Evolutionary conservation across 1,139 yeast species (phyloP).

Genomic region (Taphrina wiesneri): DNA sequence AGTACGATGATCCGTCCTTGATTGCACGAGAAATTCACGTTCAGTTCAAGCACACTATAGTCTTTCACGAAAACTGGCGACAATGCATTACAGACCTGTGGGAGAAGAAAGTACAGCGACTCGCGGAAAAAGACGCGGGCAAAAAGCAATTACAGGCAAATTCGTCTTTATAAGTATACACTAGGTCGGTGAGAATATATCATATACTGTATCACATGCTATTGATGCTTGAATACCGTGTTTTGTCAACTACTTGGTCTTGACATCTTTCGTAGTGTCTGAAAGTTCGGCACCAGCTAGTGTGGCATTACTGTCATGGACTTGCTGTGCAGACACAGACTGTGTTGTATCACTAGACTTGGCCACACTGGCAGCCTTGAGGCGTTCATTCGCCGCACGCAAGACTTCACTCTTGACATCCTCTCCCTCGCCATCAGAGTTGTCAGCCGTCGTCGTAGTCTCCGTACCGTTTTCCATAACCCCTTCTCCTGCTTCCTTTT

Average conservation of each 20-base stretch:
- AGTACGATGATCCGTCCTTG: slow-evolving; percentile 1
- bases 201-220: neutral
- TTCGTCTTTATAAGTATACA: neutral
- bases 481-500: neutral
- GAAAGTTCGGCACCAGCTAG: neutral
- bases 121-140: neutral
- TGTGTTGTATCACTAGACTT: neutral
- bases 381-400: neutral
- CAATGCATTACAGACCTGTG: neutral
- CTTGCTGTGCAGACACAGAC: slow-evolving; percentile 17
- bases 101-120: neutral
- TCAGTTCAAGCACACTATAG: neutral
- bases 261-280: neutral
- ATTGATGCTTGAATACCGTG: neutral
- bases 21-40: neutral
- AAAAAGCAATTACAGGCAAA: neutral
- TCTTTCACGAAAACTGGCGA: neutral
- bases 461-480: neutral
- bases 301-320: slow-evolving; percentile 18
- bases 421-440: slow-evolving; percentile 10
- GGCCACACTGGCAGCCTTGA: slow-evolving; percentile 5
- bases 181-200: neutral
- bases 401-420: neutral
- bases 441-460: slow-evolving; percentile 5
- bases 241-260: neutral